Evolutionary conservation across 2,329 filamentous ascomycete species (phyloP), one percentile per base, ranked within the genome.

Genomic region (Neonectria magnoliae): DNA sequence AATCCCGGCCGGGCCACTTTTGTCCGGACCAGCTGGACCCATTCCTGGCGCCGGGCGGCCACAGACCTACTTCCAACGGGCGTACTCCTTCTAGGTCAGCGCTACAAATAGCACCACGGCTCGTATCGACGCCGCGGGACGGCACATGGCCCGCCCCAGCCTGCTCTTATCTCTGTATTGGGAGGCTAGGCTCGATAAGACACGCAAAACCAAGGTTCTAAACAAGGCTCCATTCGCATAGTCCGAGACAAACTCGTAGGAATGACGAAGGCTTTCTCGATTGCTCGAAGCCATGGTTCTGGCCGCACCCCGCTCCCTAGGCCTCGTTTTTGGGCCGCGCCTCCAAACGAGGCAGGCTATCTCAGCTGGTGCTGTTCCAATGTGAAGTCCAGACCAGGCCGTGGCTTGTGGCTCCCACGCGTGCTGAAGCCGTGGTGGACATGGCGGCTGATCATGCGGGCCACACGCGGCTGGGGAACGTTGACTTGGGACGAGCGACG

Each of bases 41-140:
- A 58, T 54, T 48, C 42, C 42, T n/a, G 44, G 36, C 33, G 10
- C 48, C 50, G 33, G 48, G 44, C 58, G 25, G 6, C 5, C 44
- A 57, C 29, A 18, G 18, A 52, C n/a, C 59, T 50, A 41, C 50
- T 50, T 27, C 22, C 27, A 5, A 27, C 31, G 41, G 44, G 31
- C 29, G 29, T 38, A 47, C 47, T 31, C 38, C 44, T 38, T 16
- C 47, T 68, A 63, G 60, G 45, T 33, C 57, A 54, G 61, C 45
- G 55, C 44, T 70, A 55, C 61, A 69, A 59, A 22, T 62, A 60
- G 57, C 45, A 52, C 55, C 50, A 55, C 66, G 60, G 67, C 48
- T 67, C 62, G 69, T 59, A 67, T 70, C 65, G 63, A 65, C 53
- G 41, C 56, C 52, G 59, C 68, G 67, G 68, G 62, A 67, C 68